Percentiles rank a stretch among this genome's conserved stretches.
phyloP scores from a whole-genome alignment of 176 grass and related monocot species.

The Oryza rufipogon region DNA sequence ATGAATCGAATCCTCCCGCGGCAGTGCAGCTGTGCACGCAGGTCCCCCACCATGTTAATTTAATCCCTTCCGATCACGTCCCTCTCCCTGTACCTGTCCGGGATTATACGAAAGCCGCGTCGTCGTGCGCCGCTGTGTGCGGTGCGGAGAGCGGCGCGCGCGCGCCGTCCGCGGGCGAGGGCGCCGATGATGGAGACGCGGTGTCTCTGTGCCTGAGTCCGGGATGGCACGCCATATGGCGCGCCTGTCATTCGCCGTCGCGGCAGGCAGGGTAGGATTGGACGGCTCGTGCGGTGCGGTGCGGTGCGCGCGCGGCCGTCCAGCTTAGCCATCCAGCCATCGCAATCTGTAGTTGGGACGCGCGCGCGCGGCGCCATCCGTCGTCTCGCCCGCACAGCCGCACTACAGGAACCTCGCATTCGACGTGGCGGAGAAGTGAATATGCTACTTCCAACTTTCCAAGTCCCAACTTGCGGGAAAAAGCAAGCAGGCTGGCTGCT shows the following conservation, averaged over 20 bases:
- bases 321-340: not conserved
- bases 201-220: not conserved
- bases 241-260: not conserved
- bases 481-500: too few relatives aligned
- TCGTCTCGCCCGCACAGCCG: not conserved
- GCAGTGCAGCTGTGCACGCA: too few relatives aligned
- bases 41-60: constrained; percentile 5
- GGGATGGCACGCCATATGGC: constrained; percentile 31
- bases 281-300: not conserved
- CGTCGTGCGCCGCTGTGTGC: too few relatives aligned
- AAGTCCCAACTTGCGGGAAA: too few relatives aligned
- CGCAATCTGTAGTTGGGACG: not conserved
- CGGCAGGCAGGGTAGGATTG: constrained; percentile 5
- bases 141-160: too few relatives aligned
- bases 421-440: too few relatives aligned
- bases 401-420: constrained; percentile 21
- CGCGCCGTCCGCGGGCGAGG: too few relatives aligned
- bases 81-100: not conserved
- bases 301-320: not conserved
- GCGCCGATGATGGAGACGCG: constrained; percentile 7
- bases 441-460: too few relatives aligned
- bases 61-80: not conserved
- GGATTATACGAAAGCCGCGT: constrained; percentile 4
- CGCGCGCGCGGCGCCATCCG: not conserved
- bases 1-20: not conserved